Conservation (phyloP, 1,284 basidiomycete species). For the Hymenochaete sp. region DNA sequence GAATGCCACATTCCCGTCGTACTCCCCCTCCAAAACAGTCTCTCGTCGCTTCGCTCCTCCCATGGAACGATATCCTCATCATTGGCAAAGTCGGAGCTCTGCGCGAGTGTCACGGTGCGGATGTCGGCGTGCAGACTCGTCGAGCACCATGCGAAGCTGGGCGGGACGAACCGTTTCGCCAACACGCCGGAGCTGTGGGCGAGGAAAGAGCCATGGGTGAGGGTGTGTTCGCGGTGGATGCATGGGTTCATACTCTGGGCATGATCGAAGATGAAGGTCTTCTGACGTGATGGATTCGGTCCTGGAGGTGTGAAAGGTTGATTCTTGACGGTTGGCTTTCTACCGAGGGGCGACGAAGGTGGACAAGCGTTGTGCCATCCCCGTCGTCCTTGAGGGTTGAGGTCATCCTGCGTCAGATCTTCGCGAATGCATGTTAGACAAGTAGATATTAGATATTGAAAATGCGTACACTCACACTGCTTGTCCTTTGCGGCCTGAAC, state of each 20-base stretch:
- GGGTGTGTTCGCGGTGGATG: conserved; percentile 40
- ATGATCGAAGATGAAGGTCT: conserved; percentile 44
- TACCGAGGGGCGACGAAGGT: conserved; percentile 31
- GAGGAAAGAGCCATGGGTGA: conserved; percentile 47
- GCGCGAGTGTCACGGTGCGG: conserved; percentile 36
- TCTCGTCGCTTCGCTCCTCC: conserved; percentile 46
- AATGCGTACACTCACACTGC: conserved; percentile 21
- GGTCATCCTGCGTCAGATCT: background rate
- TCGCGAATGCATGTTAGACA: background rate
- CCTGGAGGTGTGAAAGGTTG: conserved; percentile 21
- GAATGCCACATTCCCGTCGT: conserved; percentile 53
- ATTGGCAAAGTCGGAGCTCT: conserved; percentile 28
- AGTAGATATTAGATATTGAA: background rate
- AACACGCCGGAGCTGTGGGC: conserved; percentile 41
- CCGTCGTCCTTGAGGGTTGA: conserved; percentile 22
- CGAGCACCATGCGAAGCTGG: conserved; percentile 47
- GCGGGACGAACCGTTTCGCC: conserved; percentile 35
- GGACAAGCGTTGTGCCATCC: conserved; percentile 38
- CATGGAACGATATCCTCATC: conserved; percentile 40
- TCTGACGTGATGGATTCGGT: conserved; percentile 23
- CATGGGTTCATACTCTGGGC: conserved; percentile 50
- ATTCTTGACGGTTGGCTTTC: conserved; percentile 17
- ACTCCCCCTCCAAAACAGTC: conserved; percentile 56
- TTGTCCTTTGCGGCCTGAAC: conserved; percentile 24
- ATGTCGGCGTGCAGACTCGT: conserved; percentile 53